Percentiles rank a stretch among this genome's conserved stretches.
Conservation (phyloP, 805 yeast genomes). For the Saccharomycopsis olivae region DNA sequence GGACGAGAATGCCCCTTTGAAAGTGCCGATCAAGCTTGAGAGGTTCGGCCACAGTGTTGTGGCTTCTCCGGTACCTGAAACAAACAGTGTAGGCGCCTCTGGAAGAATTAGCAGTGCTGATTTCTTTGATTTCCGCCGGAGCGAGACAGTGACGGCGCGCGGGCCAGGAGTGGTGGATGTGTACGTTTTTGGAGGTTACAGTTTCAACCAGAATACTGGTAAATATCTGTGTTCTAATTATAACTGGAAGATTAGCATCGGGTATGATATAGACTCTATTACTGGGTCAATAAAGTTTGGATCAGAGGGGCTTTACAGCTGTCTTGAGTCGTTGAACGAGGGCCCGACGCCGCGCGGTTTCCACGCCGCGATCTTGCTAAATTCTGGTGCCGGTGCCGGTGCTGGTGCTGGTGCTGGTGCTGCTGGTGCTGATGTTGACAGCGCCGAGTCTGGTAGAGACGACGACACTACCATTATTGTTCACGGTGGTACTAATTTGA, state of each 20-base stretch:
- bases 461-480: conserved; percentile 4
- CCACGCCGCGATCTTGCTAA: conserved; percentile 11
- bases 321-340: conserved; percentile 7
- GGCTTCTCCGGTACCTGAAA: no score
- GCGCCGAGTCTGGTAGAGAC: background rate
- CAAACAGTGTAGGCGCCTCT: no score
- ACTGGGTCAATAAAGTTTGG: conserved; percentile 3
- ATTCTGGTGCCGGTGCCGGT: background rate
- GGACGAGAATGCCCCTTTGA: conserved; percentile 2
- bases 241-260: conserved; percentile 13
- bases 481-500: conserved; percentile 17
- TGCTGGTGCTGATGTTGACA: background rate
- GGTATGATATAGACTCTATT: conserved; percentile 2
- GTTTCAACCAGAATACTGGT: conserved; percentile 1
- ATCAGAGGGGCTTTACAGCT: conserved; percentile 2
- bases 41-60: conserved; percentile 14
- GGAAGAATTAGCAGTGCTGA: background rate
- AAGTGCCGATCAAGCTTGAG: conserved; percentile 9
- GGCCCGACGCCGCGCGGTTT: conserved; percentile 15
- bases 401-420: background rate
- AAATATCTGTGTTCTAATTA: conserved; percentile 11
- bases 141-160: background rate
- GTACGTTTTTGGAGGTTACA: conserved; percentile 11
- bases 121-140: background rate
- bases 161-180: background rate